Percentiles rank a stretch among this genome's conserved stretches.
Conservation (phyloP, 108 stramenopile genomes). For the Nannochloropsis salina region DNA sequence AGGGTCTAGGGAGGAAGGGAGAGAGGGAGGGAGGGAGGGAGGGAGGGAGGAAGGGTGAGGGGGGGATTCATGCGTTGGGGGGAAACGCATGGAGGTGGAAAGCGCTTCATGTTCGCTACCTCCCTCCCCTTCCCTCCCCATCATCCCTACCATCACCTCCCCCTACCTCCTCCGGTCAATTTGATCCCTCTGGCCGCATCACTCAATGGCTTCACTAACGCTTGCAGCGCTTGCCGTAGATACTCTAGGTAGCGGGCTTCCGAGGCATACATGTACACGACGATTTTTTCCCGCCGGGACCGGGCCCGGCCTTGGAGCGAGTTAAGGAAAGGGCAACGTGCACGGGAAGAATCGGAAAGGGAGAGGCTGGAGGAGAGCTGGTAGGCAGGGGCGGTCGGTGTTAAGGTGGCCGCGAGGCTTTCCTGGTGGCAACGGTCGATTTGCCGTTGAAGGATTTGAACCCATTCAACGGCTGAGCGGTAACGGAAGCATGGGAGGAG, state of each 20-base stretch:
- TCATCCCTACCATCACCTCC: neutral
- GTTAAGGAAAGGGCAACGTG: neutral
- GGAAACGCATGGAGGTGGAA: no score
- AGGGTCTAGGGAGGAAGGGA: no score
- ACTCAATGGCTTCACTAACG: neutral
- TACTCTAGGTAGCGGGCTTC: neutral
- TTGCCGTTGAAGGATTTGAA: neutral
- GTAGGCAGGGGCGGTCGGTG: neutral
- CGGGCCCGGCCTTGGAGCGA: neutral
- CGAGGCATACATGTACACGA: neutral
- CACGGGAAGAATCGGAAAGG: neutral
- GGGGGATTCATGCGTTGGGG: neutral
- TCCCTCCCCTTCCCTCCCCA: neutral
- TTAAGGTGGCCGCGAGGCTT: neutral
- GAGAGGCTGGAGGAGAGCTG: neutral
- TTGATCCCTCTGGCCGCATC: neutral
- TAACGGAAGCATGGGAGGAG: no score
- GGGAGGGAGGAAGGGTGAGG: neutral
- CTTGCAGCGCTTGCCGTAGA: neutral
- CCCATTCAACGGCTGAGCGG: neutral
- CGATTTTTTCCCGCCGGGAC: neutral
- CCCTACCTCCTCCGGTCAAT: neutral
- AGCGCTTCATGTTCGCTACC: no score
- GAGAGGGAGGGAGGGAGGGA: no score
- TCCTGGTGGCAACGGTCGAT: neutral